Base-by-base conservation (phyloP, 2,329 filamentous ascomycete species). In the Cladosporium halotolerans region DNA sequence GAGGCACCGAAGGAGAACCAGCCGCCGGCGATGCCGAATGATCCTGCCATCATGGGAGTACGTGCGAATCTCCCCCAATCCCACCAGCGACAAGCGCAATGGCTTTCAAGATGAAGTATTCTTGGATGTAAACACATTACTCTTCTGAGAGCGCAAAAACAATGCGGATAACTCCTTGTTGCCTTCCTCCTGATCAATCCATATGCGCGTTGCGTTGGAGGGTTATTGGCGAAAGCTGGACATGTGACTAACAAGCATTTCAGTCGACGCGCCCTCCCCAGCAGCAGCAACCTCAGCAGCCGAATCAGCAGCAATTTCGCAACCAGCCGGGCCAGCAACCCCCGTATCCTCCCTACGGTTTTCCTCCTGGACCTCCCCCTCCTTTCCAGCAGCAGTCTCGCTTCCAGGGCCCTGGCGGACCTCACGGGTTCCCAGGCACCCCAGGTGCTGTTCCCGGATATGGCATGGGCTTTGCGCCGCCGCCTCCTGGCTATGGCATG, bases 131-230 rank as follows among this genome's bases (percentile, higher is more conserved):
- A 28, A 28, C 23, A 28, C 23, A 89, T 95, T 82, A 81, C 82
- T 80, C 83, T 85, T 86, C 87, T 87, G 87, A 86, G 86, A 87
- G 89, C 89, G 90, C 90, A 95, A 89, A 78, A 86, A 78, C 80
- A 81, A 77, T 96, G 91, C 95, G 85, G 91, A 96, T 75, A 85
- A 87, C 85, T 96, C 91, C 90, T 62, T 62, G 91, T 96, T 96
- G 91, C 90, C 91, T 96, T 96, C 91, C 91, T 96, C 96, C 90
- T 96, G 90, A 96, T 63, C 57, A 52, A 51, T 42, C 48, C 41
- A 9, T 14, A 36, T 23, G 9, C 13, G 41, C n/a, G 33, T 14
- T 28, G 2, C 18, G 13, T 16, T 19, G 14, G 9, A 36, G 5
- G n/a, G n/a, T 16, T 11, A 44, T 9, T 16, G 42, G 40, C n/a